Evolutionary conservation across 257 asterid species (phyloP), one percentile per base, ranked within the genome.

Genomic region (Solanum pimpinellifolium): DNA sequence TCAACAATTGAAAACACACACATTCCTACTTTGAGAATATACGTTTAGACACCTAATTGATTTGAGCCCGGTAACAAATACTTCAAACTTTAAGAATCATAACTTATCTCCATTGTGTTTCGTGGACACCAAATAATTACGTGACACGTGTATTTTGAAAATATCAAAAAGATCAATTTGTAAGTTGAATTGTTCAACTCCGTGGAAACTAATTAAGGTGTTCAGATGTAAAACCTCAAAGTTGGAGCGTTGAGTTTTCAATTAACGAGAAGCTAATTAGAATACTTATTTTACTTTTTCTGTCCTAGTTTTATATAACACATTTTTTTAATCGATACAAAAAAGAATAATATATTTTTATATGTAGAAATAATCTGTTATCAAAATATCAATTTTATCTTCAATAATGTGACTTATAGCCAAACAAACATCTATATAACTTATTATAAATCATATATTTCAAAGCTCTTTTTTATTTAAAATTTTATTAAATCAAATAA

Each of bases 121-220:
- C 13, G 0, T 59, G 0, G 0, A 59, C 25, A 21, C 25, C 5
- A 2, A 8, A 21, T 3, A 9, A 4, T 8, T 2, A 7, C 0
- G 0, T 13, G 11, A 68, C 21, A 7, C 37, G 4, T 68, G 14
- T 27, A 68, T 27, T 13, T 27, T 27, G 4, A 3, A 68, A 0
- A 2, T 68, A 20, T 2, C 9, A 7, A 68, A 7, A 27, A 13
- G 21, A 68, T 27, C 6, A 13, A 68, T 68, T 14, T n/a, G 10
- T 27, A 68, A 68, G 11, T 68, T 29, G 11, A 7, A 68, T 9
- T 27, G 18, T 68, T 68, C 37, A 13, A 68, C 8, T 9, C 2
- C 29, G 5, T 60, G 12, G 9, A 68, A n/a, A n/a, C 0, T 4
- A 25, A 5, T 68, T 68, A 68, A 27, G 9, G 11, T 27, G 21